Evolutionary conservation across 108 stramenopile species (phyloP), one percentile per base, ranked within the genome.

Genomic region (Nitzschia inconspicua): DNA sequence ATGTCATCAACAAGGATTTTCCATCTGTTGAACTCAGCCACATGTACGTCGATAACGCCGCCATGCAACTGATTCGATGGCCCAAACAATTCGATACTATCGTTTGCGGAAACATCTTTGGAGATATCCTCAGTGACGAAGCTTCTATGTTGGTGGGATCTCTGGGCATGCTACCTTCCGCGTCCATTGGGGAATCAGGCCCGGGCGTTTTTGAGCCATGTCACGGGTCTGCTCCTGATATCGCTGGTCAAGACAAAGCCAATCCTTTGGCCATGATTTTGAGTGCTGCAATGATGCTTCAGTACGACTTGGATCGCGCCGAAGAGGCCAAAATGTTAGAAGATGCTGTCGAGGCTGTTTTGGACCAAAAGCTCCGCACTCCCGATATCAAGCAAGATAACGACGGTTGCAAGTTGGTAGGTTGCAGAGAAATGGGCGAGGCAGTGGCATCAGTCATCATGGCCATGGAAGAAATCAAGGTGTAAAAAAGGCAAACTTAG

Each of bases 11-110:
- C 48, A 82, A 89, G 62, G 85, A 95, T 47, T 95, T 91, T 72
- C 76, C 89, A 0, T 84, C 93, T 44, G 91, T 98, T 24, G 88
- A 94, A 63, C 77, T 97, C 50, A 88, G 83, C 23, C 96, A 96
- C 82, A 97, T 97, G 96, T 98, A 98, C 68, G 96, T 97, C 28
- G 98, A 98, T 65, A 98, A 98, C 72, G 96, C 96, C 42, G 96
- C 97, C 60, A 98, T 98, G 97, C 96, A 98, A 70, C 88, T 98
- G 50, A 97, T 98, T 58, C 90, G 96, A 53, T 93, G 80, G 78
- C 98, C 98, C 43, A 95, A 91, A 70, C 95, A 97, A 83, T 99
- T 99, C 77, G 98, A 99, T 63, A 94, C 93, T 50, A 95, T 99
- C 65, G 96, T 98, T 11, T 90, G 85, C 23, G 96, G 96, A 27